Base-by-base conservation (phyloP, 1,139 yeast species). In the Taphrina wiesneri region DNA sequence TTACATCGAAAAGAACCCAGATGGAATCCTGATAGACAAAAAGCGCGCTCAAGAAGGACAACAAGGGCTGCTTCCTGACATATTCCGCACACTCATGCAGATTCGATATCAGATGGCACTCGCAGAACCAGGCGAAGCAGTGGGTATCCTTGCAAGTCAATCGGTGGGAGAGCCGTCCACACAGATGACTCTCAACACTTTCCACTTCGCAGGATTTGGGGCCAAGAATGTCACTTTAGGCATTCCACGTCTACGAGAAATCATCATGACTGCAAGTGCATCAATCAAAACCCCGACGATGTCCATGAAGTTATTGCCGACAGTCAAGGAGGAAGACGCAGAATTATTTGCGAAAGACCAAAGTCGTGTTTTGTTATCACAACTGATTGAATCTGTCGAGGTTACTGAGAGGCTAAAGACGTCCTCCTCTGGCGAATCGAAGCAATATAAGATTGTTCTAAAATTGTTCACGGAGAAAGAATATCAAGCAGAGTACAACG, bases 171-270 rank as follows among this genome's bases (percentile, higher is more conserved):
- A 95, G 79, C 99, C 99, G 63, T 91, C 98, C 3, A 95, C 99
- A 5, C 99, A 95, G 81, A 95, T 95, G 99, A 95, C 99, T 23
- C 84, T 95, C 75, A 95, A 95, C 78, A 95, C 99, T 66, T 95
- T 95, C 96, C 99, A 95, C 81, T 95, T 95, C 75, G 99, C 99
- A 73, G 99, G 99, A 77, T 99, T 95, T 80, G 99, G 99, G 85
- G 99, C 99, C 68, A 99, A 99, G 61, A 95, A 95, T 78, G 99
- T 95, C 72, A 95, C 99, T 0, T 83, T 95, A 75, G 99, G 99
- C 88, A 95, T 95, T 76, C 99, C 99, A 60, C 97, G 99, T 85
- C 87, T 95, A 92, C 88, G 99, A 85, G 99, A 95, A 84, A 95
- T 95, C 76, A 92, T 95, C 76, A 95, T 95, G 99, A 95, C 99